Evolutionary conservation across 192 early-diverging fungal genomes (phyloP).

Genomic region (Dissophora ornata): DNA sequence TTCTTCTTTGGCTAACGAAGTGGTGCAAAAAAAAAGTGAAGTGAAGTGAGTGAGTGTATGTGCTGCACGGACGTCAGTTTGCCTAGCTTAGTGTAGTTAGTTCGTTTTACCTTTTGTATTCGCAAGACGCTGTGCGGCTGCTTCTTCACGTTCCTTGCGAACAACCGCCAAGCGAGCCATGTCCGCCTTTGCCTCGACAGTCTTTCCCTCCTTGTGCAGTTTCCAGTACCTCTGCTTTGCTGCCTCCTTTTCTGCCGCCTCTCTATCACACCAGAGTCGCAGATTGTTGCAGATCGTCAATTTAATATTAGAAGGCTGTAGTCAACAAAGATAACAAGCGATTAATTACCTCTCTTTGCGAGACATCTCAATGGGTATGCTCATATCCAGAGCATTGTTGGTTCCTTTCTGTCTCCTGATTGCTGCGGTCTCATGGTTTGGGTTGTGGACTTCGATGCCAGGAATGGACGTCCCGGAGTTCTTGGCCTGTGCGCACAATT

Average conservation of each 20-base stretch:
- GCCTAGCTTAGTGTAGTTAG: too few species aligned
- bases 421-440: constrained; percentile 10
- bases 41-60: too few species aligned
- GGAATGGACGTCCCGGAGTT: background rate
- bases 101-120: constrained; percentile 40
- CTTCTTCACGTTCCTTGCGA: constrained; percentile 57
- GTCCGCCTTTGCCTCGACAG: constrained; percentile 57
- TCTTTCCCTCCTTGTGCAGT: constrained; percentile 57
- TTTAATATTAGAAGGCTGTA: too few species aligned
- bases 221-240: constrained; percentile 56
- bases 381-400: constrained; percentile 8
- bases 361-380: constrained; percentile 20
- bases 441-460: constrained; percentile 14
- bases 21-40: background rate
- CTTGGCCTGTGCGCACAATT: background rate
- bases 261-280: too few species aligned
- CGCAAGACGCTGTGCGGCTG: constrained; percentile 49
- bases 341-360: constrained; percentile 20
- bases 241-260: constrained; percentile 57
- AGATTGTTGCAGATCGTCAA: too few species aligned
- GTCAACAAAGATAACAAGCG: background rate
- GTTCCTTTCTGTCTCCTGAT: background rate
- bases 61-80: too few species aligned
- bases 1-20: background rate
- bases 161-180: constrained; percentile 56